Evolutionary conservation across 2,329 filamentous ascomycete genomes (phyloP).

Genomic region (Trichoderma oligosporum): DNA sequence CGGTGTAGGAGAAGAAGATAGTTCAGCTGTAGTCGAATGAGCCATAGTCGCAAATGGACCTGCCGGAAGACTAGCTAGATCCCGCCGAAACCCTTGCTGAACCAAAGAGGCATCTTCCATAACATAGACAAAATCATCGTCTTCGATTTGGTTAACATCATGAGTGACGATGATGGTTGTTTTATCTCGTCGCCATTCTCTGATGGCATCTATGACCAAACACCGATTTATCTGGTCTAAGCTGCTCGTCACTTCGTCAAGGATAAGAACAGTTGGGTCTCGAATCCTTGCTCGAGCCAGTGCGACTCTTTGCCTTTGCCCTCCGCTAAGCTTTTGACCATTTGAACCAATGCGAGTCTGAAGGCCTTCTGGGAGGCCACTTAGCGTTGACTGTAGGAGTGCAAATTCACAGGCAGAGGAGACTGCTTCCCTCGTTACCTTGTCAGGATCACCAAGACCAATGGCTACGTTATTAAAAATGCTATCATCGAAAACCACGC

Average conservation of each 20-base stretch:
- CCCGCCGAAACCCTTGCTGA: constrained; percentile 61
- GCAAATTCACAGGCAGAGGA: constrained; percentile 61
- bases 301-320: constrained; percentile 77
- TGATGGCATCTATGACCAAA: constrained; percentile 69
- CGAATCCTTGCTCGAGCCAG: constrained; percentile 74
- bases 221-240: constrained; percentile 69
- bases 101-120: constrained; percentile 66
- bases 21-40: constrained; percentile 31
- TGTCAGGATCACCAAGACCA: constrained; percentile 51
- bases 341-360: constrained; percentile 67
- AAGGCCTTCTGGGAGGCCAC: constrained; percentile 63
- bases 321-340: constrained; percentile 74
- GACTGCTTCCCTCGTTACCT: constrained; percentile 53
- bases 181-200: constrained; percentile 71
- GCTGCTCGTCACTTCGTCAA: constrained; percentile 86
- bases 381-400: constrained; percentile 64
- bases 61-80: constrained; percentile 45
- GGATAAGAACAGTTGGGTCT: constrained; percentile 73
- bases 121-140: constrained; percentile 74
- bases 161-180: constrained; percentile 95
- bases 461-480: constrained; percentile 75
- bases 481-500: constrained; percentile 75
- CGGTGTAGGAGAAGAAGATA: neutral
- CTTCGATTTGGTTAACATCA: constrained; percentile 70
- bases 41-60: constrained; percentile 44